phyloP scores from a whole-genome alignment of 73 alveolate species.

The Effrenium voratum region DNA sequence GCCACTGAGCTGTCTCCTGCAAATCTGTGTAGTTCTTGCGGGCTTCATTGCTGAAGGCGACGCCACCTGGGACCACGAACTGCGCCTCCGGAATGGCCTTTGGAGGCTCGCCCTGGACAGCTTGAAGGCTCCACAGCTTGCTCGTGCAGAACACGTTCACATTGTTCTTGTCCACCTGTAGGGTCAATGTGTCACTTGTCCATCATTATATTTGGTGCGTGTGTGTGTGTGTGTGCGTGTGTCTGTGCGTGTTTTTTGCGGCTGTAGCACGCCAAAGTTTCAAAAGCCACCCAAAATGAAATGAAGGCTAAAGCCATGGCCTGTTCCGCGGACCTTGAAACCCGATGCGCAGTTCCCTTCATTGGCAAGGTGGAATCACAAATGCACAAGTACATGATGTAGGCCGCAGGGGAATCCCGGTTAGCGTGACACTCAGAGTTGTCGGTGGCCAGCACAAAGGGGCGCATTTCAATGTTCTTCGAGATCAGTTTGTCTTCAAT shows the following conservation, averaged over 20 bases:
- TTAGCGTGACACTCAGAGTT: not conserved
- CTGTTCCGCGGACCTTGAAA: not conserved
- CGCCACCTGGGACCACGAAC: conserved; percentile 27
- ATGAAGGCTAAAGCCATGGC: not conserved
- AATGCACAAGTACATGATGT: not conserved
- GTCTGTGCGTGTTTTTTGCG: no score
- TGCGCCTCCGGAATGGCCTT: not conserved
- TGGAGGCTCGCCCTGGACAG: not conserved
- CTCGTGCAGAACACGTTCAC: not conserved
- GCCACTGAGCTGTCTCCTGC: conserved; percentile 47
- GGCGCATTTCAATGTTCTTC: not conserved
- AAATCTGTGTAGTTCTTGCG: not conserved
- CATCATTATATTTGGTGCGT: no score
- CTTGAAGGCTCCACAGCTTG: conserved; percentile 8
- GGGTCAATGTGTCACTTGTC: not conserved
- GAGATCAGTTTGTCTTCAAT: not conserved
- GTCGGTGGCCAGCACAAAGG: not conserved
- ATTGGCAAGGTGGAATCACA: not conserved
- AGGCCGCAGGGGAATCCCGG: not conserved
- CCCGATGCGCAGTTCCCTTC: conserved; percentile 38
- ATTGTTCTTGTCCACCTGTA: not conserved
- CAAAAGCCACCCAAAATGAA: no score
- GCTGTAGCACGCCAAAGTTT: not conserved
- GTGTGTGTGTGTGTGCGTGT: no score
- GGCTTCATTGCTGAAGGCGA: not conserved